Base-by-base conservation (phyloP, 2,329 filamentous ascomycete genomes). In the Rhynchosporium graminicola region DNA sequence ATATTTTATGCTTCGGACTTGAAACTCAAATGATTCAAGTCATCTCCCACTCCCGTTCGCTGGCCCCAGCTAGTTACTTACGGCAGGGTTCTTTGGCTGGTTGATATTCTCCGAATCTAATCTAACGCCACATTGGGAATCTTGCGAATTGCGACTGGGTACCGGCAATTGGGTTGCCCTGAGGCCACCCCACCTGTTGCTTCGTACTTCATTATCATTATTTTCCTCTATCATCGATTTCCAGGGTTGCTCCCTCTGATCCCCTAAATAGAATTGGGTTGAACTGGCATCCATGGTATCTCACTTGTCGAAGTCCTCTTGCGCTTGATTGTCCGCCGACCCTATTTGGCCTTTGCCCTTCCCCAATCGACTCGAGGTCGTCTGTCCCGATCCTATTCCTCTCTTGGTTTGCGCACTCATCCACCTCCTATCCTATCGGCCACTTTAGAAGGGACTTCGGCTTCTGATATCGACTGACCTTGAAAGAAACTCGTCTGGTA, bases 51-150 rank as follows among this genome's bases (percentile, higher is more conserved):
- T 20, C 20, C 28, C 50, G 36, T 3, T 38, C 5, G 36, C n/a
- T 33, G 26, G 12, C 50, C 50, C 50, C 38, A 54, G 20, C 51
- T 36, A 54, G 51, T 20, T 12, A 40, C 13, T 36, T n/a, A 46
- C 48, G 48, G 48, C 13, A 54, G 50, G 26, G 33, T 12, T n/a
- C 50, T 26, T 36, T 54, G 51, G 42, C 40, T 54, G n/a, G 51
- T 42, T 28, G 36, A 54, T 54, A 54, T 54, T 54, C 51, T 40
- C 51, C 51, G 51, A 9, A 54, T 54, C 20, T 29, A 9, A 54
- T 54, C 20, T 29, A 54, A 40, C 36, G 51, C 50, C 50, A 38
- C 50, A 38, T 51, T 51, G 40, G 20, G 20, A 20, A 20, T 20
- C 20, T 20, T 20, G 20, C 20, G 20, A 7, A 46, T 46, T 46